Percentiles rank a stretch among this genome's conserved stretches.
Evolutionary conservation across 2,329 filamentous ascomycete species (phyloP).

Genomic region (Hypoxylon sp.): DNA sequence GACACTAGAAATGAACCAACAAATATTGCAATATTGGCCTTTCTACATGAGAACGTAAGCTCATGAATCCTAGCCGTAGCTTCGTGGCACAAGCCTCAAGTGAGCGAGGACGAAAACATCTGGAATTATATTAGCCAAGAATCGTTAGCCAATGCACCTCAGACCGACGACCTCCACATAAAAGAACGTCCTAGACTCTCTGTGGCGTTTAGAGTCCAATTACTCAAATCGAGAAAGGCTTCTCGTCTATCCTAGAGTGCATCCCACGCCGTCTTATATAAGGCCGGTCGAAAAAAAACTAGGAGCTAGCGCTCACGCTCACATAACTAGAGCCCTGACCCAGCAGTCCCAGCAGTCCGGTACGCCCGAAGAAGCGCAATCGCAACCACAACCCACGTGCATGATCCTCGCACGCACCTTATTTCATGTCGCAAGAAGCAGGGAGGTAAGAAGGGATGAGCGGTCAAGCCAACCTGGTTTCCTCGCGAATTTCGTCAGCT

Average conservation of each 20-base stretch:
- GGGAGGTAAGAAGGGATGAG: conserved; percentile 25
- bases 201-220: conserved; percentile 2
- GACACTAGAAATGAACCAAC: conserved; percentile 6
- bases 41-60: neutral
- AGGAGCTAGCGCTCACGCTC: conserved; percentile 36
- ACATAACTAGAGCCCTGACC: conserved; percentile 32
- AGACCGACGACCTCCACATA: neutral
- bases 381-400: conserved; percentile 40
- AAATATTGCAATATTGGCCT: neutral
- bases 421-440: neutral
- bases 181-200: conserved; percentile 1
- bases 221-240: conserved; percentile 11
- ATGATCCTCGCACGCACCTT: neutral
- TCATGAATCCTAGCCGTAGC: neutral
- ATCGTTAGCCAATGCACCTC: conserved; percentile 3
- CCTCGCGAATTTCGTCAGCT: neutral
- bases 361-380: conserved; percentile 31
- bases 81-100: conserved; percentile 2
- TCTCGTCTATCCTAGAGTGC: neutral
- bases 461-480: conserved; percentile 27
- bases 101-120: neutral
- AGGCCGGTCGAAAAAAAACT: conserved; percentile 7
- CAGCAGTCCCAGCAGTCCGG: conserved; percentile 38
- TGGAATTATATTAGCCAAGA: conserved; percentile 15
- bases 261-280: conserved; percentile 35